phyloP scores from a whole-genome alignment of 2,329 filamentous ascomycete species.

The Fusarium scirpi region DNA sequence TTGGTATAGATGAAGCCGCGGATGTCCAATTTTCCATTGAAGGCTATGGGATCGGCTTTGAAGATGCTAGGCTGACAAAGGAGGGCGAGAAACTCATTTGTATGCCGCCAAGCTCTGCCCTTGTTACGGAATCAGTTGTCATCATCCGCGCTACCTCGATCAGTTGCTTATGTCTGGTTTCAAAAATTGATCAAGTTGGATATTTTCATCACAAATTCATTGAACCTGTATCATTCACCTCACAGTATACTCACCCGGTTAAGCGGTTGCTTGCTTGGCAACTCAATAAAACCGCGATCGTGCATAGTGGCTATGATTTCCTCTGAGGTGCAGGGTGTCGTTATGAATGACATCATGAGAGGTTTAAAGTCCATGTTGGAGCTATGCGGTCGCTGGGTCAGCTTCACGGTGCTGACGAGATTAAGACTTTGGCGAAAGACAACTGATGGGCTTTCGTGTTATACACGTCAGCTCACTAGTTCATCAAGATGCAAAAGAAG shows the following conservation, averaged over 20 bases:
- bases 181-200: too few relatives aligned
- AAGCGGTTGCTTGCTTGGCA: slow-evolving; percentile 66
- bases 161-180: too few relatives aligned
- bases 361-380: slow-evolving; percentile 66
- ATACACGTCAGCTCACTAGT: not conserved
- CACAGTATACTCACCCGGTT: slow-evolving; percentile 68
- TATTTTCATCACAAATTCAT: slow-evolving; percentile 65
- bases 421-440: not conserved
- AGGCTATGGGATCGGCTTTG: not conserved
- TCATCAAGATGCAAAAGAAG: not conserved
- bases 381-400: slow-evolving; percentile 65
- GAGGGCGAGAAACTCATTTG: not conserved
- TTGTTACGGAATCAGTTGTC: not conserved
- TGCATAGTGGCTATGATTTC: slow-evolving; percentile 70
- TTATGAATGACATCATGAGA: slow-evolving; percentile 70
- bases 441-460: not conserved
- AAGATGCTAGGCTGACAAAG: not conserved
- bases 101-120: not conserved
- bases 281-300: slow-evolving; percentile 64
- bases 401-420: slow-evolving; percentile 62
- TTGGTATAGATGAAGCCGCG: too few relatives aligned
- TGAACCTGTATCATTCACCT: slow-evolving; percentile 65
- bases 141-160: not conserved
- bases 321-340: slow-evolving; percentile 59
- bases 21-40: too few relatives aligned